phyloP scores from a whole-genome alignment of 768 basidiomycete species.

The Tulasnella sp. region DNA sequence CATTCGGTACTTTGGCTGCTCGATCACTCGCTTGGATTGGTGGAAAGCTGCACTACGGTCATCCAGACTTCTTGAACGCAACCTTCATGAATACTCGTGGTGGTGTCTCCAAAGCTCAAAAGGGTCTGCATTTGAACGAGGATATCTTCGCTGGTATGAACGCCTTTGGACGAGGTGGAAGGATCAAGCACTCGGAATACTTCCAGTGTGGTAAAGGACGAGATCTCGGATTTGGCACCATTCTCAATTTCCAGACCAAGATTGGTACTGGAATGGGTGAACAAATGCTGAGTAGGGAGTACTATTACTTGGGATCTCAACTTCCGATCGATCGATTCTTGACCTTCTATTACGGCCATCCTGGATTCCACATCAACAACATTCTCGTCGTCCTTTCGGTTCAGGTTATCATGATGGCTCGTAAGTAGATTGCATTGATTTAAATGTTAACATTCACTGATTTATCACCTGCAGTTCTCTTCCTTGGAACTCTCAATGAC shows the following conservation, averaged over 20 bases:
- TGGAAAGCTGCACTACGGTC: slow-evolving; percentile 96
- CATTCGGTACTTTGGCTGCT: slow-evolving; percentile 92
- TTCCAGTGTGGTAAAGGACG: slow-evolving; percentile 98
- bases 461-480: slow-evolving; percentile 53
- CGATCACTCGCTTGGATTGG: slow-evolving; percentile 94
- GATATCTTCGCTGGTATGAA: slow-evolving; percentile 99
- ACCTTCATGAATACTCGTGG: slow-evolving; percentile 97
- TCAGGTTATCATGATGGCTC: slow-evolving; percentile 84
- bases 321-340: slow-evolving; percentile 95
- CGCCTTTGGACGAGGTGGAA: slow-evolving; percentile 88
- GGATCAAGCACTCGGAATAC: slow-evolving; percentile 99
- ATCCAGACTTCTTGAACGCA: slow-evolving; percentile 96
- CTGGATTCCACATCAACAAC: slow-evolving; percentile 99
- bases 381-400: slow-evolving; percentile 96
- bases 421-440: slow-evolving; percentile 42
- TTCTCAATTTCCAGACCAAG: slow-evolving; percentile 99
- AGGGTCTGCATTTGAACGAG: slow-evolving; percentile 94
- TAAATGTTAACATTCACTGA: background rate
- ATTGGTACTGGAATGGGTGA: slow-evolving; percentile 99
- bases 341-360: slow-evolving; percentile 99
- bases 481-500: slow-evolving; percentile 81
- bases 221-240: slow-evolving; percentile 97
- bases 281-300: slow-evolving; percentile 97
- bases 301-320: slow-evolving; percentile 96
- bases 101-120: slow-evolving; percentile 97